These are phyloP conservation scores for Suillus tomentosus DNA, from an alignment of 768 basidiomycete genomes.

Conservation along the genomic window DNA sequence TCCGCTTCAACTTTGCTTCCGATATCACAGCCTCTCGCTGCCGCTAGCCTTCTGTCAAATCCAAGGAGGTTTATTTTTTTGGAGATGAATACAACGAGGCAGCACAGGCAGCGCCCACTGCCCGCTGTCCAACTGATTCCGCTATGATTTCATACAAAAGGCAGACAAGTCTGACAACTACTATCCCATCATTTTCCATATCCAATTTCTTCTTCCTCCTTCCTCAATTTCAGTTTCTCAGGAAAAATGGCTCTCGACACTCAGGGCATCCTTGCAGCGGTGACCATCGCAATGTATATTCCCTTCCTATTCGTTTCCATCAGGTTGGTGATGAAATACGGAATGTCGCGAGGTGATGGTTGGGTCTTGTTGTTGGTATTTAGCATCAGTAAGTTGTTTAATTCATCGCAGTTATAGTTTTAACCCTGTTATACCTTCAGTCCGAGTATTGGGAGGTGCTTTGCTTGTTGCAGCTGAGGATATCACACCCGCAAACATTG, in stretches of 20 bases:
- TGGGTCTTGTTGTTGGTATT: conserved; percentile 72
- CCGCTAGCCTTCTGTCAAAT: not conserved
- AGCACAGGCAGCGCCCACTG: conserved; percentile 19
- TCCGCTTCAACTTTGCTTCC: not conserved
- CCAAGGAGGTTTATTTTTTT: not conserved
- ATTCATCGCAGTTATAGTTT: not conserved
- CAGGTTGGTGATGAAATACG: conserved; percentile 52
- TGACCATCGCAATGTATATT: conserved; percentile 59
- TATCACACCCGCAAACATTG: conserved; percentile 37
- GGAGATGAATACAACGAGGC: no score
- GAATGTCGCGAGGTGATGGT: conserved; percentile 58
- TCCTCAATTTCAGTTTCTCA: conserved; percentile 3
- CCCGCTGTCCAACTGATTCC: conserved; percentile 10
- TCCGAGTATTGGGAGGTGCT: conserved; percentile 57
- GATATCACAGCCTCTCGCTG: not conserved
- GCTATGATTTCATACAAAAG: conserved; percentile 24
- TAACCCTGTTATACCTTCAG: conserved; percentile 34
- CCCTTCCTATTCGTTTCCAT: conserved; percentile 52
- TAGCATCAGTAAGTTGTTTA: conserved; percentile 47
- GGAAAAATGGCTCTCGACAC: conserved; percentile 38
- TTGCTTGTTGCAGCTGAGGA: conserved; percentile 58
- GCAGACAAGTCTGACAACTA: not conserved
- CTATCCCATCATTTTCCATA: conserved; percentile 5
- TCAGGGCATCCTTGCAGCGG: conserved; percentile 57
- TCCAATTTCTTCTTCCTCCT: conserved; percentile 2